A percentile compares a stretch with the other conserved stretches of the same genome.
Conservation (phyloP, 495 filamentous ascomycete genomes). For the Hamigera avellanea region DNA sequence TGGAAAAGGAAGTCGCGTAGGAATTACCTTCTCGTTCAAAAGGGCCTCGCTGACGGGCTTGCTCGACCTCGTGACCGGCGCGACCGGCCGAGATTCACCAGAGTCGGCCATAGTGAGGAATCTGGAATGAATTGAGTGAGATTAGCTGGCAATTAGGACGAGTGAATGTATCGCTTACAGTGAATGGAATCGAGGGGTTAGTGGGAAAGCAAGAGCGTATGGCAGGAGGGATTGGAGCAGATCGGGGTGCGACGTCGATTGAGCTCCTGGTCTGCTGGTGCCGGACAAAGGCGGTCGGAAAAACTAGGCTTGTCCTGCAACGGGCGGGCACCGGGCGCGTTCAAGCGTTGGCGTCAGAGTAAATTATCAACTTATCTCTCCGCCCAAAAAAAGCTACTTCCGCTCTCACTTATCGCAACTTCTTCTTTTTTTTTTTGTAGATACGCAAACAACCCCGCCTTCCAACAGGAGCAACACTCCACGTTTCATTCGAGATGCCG, state of each 20-base stretch:
- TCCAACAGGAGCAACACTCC: constrained; percentile 2
- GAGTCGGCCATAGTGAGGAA: constrained; percentile 44
- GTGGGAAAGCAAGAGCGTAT: too few species aligned
- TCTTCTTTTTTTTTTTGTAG: constrained; percentile 10
- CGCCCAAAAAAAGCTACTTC: background rate
- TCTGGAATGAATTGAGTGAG: constrained; percentile 7
- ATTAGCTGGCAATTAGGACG: background rate
- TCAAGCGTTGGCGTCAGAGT: background rate
- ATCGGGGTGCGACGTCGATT: constrained; percentile 15
- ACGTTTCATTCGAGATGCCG: constrained; percentile 23
- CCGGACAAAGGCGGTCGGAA: constrained; percentile 32
- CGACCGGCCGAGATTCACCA: constrained; percentile 34
- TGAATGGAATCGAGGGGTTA: too few species aligned
- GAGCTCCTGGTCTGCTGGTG: constrained; percentile 12
- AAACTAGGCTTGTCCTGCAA: constrained; percentile 17
- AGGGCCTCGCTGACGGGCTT: constrained; percentile 88
- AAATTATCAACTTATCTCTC: too few species aligned
- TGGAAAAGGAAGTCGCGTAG: background rate
- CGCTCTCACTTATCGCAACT: too few species aligned
- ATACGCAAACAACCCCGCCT: background rate
- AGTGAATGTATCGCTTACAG: too few species aligned
- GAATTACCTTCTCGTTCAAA: constrained; percentile 83
- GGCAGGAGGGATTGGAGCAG: constrained; percentile 9
- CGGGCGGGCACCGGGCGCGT: too few species aligned
- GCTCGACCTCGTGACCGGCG: constrained; percentile 37